Evolutionary conservation across 2,329 filamentous ascomycete genomes (phyloP).

Genomic region (Botrytis squamosa): DNA sequence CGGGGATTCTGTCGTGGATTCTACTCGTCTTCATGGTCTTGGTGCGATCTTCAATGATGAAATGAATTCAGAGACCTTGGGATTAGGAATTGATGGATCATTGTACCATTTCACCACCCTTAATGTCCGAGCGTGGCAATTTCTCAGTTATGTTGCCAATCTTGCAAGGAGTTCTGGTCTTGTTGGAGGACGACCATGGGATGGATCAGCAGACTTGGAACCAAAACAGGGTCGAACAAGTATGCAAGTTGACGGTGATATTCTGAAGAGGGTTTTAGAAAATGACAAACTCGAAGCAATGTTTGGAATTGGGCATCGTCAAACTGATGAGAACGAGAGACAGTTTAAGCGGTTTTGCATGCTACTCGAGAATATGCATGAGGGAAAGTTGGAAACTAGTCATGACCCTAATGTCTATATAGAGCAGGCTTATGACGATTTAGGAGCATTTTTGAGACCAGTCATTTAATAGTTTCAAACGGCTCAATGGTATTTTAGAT

Average conservation of each 20-base stretch:
- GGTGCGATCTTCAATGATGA: background rate
- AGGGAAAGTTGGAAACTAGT: constrained; percentile 40
- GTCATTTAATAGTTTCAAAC: constrained; percentile 43
- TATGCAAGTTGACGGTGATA: constrained; percentile 68
- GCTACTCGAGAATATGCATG: constrained; percentile 52
- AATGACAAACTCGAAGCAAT: constrained; percentile 47
- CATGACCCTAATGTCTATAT: constrained; percentile 43
- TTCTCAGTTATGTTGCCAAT: constrained; percentile 73
- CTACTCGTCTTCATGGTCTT: background rate
- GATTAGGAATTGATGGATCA: constrained; percentile 67
- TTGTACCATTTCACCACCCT: constrained; percentile 70
- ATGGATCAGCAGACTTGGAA: constrained; percentile 38
- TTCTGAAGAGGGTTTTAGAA: constrained; percentile 56
- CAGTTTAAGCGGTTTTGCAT: constrained; percentile 44
- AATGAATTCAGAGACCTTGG: constrained; percentile 52
- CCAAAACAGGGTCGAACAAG: constrained; percentile 44
- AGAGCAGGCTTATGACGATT: constrained; percentile 52
- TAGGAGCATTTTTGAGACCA: constrained; percentile 54
- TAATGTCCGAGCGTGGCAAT: constrained; percentile 57
- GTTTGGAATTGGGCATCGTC: constrained; percentile 32
- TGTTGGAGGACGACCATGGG: constrained; percentile 51
- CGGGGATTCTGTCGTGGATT: background rate
- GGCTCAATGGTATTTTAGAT: background rate
- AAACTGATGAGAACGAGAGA: constrained; percentile 15
- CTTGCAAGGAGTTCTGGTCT: constrained; percentile 52